A percentile compares a stretch with the other conserved stretches of the same genome.
These are phyloP conservation scores for Inonotus obliquus DNA, from an alignment of 1,284 basidiomycete species.

Conservation along the genomic window DNA sequence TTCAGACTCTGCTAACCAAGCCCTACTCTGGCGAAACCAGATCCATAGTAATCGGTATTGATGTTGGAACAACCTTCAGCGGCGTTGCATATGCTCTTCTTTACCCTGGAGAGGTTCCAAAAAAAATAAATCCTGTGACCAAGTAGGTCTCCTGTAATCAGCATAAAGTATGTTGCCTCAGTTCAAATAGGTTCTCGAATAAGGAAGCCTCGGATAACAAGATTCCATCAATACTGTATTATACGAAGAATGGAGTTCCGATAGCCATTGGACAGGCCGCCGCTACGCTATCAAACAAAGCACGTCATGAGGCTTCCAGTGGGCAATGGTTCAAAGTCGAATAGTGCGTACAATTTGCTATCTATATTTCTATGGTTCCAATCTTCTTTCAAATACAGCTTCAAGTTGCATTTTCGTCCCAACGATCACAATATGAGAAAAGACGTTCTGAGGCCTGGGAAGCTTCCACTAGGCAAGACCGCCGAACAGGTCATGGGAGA, in stretches of 20 bases:
- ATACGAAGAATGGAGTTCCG: slow-evolving; percentile 54
- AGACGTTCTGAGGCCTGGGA: slow-evolving; percentile 68
- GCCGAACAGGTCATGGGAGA: slow-evolving; percentile 72
- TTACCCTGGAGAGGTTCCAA: not conserved
- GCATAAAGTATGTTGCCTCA: not conserved
- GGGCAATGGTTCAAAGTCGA: slow-evolving; percentile 69
- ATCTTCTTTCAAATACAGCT: slow-evolving; percentile 40
- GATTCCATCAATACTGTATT: slow-evolving; percentile 71
- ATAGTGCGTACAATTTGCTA: slow-evolving; percentile 41
- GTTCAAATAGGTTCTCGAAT: slow-evolving; percentile 23
- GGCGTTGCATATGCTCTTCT: not conserved
- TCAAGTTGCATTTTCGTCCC: slow-evolving; percentile 65
- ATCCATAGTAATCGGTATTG: slow-evolving; percentile 7
- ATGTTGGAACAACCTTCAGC: slow-evolving; percentile 11
- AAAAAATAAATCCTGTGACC: not conserved
- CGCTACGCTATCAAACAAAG: slow-evolving; percentile 55
- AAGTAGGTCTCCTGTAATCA: not conserved
- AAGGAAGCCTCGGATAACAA: slow-evolving; percentile 67
- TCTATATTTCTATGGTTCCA: not conserved
- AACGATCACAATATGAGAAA: slow-evolving; percentile 69
- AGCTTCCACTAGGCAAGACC: slow-evolving; percentile 55
- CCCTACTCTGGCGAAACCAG: not conserved
- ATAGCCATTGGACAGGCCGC: slow-evolving; percentile 73
- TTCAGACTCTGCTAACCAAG: not conserved
- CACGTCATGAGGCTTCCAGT: slow-evolving; percentile 59